Conservation (phyloP, 768 basidiomycete genomes). For the Pleurotus sapidus region DNA sequence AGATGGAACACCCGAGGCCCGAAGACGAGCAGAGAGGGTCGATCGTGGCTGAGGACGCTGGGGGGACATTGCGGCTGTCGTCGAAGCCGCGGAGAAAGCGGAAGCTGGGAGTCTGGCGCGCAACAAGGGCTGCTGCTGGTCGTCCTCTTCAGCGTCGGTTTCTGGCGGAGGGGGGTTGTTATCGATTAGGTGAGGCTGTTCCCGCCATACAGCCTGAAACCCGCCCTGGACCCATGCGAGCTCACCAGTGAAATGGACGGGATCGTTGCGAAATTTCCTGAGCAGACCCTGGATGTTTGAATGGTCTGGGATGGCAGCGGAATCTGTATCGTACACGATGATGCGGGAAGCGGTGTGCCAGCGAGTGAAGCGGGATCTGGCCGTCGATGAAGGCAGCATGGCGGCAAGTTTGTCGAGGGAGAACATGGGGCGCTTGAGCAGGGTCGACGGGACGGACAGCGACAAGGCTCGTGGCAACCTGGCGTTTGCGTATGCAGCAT, state of each 20-base stretch:
- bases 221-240: conserved; percentile 84
- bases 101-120: conserved; percentile 61
- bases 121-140: conserved; percentile 31
- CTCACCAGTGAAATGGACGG: conserved; percentile 41
- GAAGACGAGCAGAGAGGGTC: conserved; percentile 10
- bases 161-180: conserved; percentile 46
- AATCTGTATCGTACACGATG: conserved; percentile 86
- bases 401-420: conserved; percentile 71
- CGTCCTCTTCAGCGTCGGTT: conserved; percentile 49
- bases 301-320: conserved; percentile 52
- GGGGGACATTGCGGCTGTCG: conserved; percentile 28
- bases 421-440: conserved; percentile 88
- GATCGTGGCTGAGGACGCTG: conserved; percentile 18
- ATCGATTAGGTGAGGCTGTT: conserved; percentile 51
- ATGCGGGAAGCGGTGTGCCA: conserved; percentile 64
- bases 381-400: conserved; percentile 69
- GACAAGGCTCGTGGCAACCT: conserved; percentile 74
- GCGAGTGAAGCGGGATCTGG: conserved; percentile 55
- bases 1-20: conserved; percentile 12
- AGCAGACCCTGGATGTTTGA: conserved; percentile 72
- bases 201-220: conserved; percentile 66
- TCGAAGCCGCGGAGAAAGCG: conserved; percentile 60
- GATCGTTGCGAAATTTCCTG: conserved; percentile 64
- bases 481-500: conserved; percentile 64
- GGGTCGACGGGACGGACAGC: conserved; percentile 89